phyloP scores from a whole-genome alignment of 2,329 filamentous ascomycete species.

The Cladophialophora chaetospira region DNA sequence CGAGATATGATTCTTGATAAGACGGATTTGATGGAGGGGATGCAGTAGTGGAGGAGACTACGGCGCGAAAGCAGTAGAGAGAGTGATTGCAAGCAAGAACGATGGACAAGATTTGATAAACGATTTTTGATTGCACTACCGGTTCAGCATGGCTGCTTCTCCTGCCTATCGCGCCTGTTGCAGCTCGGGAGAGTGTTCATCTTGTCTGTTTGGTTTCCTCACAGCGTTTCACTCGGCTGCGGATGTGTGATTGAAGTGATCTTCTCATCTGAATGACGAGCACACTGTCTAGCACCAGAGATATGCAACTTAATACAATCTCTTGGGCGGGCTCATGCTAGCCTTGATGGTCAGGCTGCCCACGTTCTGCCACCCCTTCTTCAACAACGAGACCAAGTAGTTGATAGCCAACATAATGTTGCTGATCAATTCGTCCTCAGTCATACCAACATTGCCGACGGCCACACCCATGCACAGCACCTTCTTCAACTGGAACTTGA shows the following conservation, averaged over 20 bases:
- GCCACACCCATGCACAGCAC: slow-evolving; percentile 99
- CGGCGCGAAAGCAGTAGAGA: background rate
- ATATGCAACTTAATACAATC: slow-evolving; percentile 76
- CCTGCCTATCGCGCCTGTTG: too few species aligned
- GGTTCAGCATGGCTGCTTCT: too few species aligned
- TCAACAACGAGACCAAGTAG: slow-evolving; percentile 98
- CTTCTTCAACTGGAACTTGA: slow-evolving; percentile 99
- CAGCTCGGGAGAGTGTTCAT: too few species aligned
- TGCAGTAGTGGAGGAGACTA: slow-evolving; percentile 60
- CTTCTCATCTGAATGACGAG: too few species aligned
- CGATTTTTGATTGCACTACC: too few species aligned
- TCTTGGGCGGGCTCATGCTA: slow-evolving; percentile 98
- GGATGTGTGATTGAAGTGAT: too few species aligned
- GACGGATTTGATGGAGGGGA: slow-evolving; percentile 88
- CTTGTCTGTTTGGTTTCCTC: too few species aligned
- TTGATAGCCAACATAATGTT: slow-evolving; percentile 99
- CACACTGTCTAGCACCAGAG: slow-evolving; percentile 2
- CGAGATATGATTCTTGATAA: slow-evolving; percentile 89
- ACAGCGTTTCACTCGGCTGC: too few species aligned
- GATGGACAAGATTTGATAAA: too few species aligned
- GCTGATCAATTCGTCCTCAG: slow-evolving; percentile 88
- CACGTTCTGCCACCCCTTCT: slow-evolving; percentile 99
- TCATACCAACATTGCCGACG: slow-evolving; percentile 98
- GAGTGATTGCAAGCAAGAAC: too few species aligned
- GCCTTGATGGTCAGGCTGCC: slow-evolving; percentile 99